Conservation (phyloP, 768 basidiomycete species). For the Pholiota microspora region DNA sequence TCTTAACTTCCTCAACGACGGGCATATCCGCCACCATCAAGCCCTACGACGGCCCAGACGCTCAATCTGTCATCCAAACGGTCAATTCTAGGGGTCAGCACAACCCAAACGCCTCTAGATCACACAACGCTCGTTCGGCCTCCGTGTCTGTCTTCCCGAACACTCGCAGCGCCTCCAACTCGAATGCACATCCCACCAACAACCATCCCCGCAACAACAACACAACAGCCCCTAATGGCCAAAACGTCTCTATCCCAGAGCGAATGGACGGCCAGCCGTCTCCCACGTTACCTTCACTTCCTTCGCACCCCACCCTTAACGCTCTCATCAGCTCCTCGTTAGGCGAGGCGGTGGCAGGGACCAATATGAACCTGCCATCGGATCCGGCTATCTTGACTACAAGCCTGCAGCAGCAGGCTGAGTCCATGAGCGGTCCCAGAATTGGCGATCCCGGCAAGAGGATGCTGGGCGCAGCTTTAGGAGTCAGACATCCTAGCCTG, state of each 20-base stretch:
- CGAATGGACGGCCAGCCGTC: constrained; percentile 60
- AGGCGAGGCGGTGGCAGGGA: constrained; percentile 47
- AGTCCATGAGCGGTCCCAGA: constrained; percentile 54
- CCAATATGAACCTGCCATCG: constrained; percentile 34
- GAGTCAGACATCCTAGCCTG: constrained; percentile 76
- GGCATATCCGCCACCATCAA: constrained; percentile 63
- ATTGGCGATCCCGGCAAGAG: constrained; percentile 88
- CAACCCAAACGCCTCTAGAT: constrained; percentile 61
- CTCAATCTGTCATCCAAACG: constrained; percentile 78
- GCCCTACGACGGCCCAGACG: constrained; percentile 95
- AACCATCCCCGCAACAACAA: constrained; percentile 23
- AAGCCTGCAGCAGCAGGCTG: constrained; percentile 43
- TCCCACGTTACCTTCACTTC: constrained; percentile 77
- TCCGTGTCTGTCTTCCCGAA: constrained; percentile 65
- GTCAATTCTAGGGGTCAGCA: constrained; percentile 74
- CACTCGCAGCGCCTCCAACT: constrained; percentile 43
- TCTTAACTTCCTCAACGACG: constrained; percentile 55
- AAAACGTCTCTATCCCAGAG: constrained; percentile 55
- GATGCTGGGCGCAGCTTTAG: constrained; percentile 85
- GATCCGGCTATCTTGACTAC: constrained; percentile 72
- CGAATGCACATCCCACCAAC: constrained; percentile 31
- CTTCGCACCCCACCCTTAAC: constrained; percentile 82
- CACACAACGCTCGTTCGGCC: constrained; percentile 67
- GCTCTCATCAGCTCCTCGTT: constrained; percentile 79
- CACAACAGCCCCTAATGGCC: constrained; percentile 28